Conservation (phyloP, 2,329 filamentous ascomycete genomes). For the Colletotrichum tropicicola region DNA sequence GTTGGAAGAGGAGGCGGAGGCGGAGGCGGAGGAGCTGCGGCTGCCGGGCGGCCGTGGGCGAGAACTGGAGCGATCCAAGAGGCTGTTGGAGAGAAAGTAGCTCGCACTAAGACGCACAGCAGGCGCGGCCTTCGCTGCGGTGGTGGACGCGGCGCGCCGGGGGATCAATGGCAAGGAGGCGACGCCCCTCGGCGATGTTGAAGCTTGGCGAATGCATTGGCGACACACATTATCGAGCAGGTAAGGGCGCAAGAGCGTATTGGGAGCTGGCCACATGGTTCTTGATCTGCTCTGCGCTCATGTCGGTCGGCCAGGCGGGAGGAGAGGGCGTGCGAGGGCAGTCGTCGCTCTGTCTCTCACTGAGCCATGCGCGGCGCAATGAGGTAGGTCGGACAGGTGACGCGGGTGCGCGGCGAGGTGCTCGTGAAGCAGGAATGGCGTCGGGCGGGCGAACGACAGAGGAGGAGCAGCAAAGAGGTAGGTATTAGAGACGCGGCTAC, state of each 20-base stretch:
- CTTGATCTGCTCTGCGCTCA: constrained; percentile 28
- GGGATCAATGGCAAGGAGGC: not conserved
- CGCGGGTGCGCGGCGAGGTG: not conserved
- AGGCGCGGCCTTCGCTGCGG: constrained; percentile 22
- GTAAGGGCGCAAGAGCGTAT: constrained; percentile 22
- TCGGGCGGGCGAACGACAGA: not conserved
- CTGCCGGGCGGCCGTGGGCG: constrained; percentile 4
- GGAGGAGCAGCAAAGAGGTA: not conserved
- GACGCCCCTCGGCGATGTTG: not conserved
- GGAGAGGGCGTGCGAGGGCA: not conserved
- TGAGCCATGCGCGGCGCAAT: not conserved
- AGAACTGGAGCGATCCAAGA: constrained; percentile 17
- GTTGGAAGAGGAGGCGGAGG: constrained; percentile 9
- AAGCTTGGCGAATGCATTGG: constrained; percentile 21
- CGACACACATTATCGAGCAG: constrained; percentile 28
- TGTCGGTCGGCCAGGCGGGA: constrained; percentile 9
- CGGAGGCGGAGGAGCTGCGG: constrained; percentile 20
- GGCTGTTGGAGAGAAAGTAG: constrained; percentile 32
- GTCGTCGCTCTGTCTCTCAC: constrained; percentile 3
- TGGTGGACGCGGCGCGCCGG: constrained; percentile 16
- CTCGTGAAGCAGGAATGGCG: not conserved
- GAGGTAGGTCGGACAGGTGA: not conserved
- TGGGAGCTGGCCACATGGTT: constrained; percentile 31
- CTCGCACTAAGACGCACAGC: constrained; percentile 28
- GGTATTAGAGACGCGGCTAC: no score